Conservation (phyloP, 2,329 filamentous ascomycete species). For the Pezicula rhizophila region DNA sequence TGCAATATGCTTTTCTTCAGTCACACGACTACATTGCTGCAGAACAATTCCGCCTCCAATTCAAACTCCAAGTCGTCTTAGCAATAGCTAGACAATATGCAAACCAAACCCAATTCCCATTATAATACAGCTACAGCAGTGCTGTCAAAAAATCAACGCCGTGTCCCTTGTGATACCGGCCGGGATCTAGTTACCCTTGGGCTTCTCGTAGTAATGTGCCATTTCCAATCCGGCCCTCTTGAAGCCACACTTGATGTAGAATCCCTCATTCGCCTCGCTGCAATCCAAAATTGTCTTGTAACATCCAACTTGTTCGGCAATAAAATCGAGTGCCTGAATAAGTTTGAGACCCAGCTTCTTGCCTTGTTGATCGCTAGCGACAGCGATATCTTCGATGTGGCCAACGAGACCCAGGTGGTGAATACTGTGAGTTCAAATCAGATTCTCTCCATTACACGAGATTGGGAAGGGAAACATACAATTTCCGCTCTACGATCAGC, state of each 20-base stretch:
- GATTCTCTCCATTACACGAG: background rate
- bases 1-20: no score
- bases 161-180: no score
- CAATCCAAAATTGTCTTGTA: constrained; percentile 98
- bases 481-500: constrained; percentile 88
- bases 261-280: constrained; percentile 91
- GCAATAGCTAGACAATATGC: no score
- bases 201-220: constrained; percentile 74
- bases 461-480: constrained; percentile 47
- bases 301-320: constrained; percentile 83
- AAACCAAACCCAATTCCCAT: no score
- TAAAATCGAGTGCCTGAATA: constrained; percentile 86
- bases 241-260: constrained; percentile 98
- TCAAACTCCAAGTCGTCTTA: no score
- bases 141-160: no score
- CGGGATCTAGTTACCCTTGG: background rate
- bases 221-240: constrained; percentile 89
- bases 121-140: no score
- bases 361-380: constrained; percentile 90
- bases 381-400: constrained; percentile 96
- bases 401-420: constrained; percentile 78
- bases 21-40: no score
- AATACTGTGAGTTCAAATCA: constrained; percentile 47
- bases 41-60: no score
- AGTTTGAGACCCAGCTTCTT: constrained; percentile 92